Conservation (phyloP, 2,329 filamentous ascomycete species). For the Colletotrichum sp. region DNA sequence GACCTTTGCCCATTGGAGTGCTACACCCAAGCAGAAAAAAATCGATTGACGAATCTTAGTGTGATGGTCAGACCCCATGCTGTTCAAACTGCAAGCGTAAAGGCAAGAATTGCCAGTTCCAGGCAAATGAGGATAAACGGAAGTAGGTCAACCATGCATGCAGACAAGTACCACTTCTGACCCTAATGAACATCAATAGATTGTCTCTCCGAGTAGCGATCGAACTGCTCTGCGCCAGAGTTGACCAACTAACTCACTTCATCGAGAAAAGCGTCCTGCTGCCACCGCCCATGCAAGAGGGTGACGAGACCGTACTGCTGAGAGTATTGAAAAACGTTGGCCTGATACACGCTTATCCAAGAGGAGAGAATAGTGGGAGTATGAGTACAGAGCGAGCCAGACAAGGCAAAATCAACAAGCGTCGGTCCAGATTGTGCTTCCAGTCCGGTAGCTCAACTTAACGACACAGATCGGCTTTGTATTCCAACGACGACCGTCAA, state of each 20-base stretch:
- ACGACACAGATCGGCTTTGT: background rate
- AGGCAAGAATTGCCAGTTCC: background rate
- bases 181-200: background rate
- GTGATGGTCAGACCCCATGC: background rate
- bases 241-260: slow-evolving; percentile 33
- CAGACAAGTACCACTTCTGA: background rate
- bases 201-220: background rate
- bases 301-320: slow-evolving; percentile 3
- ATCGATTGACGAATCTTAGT: background rate
- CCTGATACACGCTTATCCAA: background rate
- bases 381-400: background rate
- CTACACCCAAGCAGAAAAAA: background rate
- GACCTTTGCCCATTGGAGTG: background rate
- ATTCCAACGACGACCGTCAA: background rate
- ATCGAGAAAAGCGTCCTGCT: slow-evolving; percentile 41
- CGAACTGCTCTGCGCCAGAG: background rate
- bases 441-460: background rate
- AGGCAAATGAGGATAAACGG: background rate
- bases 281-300: slow-evolving; percentile 36
- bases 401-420: background rate
- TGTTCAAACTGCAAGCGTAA: background rate
- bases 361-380: background rate
- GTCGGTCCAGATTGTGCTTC: background rate
- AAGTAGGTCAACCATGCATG: background rate
- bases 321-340: background rate